phyloP scores from a whole-genome alignment of 2,329 filamentous ascomycete genomes.

The Alternaria incomplexa region DNA sequence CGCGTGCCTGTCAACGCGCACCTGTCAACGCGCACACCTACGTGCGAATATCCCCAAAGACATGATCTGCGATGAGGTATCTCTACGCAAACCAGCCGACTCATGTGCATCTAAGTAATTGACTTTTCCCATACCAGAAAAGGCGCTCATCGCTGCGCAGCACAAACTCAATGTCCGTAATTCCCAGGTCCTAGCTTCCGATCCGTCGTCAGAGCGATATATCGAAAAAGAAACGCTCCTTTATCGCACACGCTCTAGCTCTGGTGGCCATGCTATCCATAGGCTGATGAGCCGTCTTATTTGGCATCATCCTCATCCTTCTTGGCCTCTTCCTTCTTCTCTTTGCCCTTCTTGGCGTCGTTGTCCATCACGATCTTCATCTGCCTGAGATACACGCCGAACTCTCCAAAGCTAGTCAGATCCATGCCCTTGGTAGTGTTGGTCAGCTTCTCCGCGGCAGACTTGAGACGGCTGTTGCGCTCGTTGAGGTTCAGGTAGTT shows the following conservation, averaged over 20 bases:
- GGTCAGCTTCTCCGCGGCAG: slow-evolving; percentile 9
- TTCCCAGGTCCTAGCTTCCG: background rate
- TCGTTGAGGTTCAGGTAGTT: slow-evolving; percentile 27
- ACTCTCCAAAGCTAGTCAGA: slow-evolving; percentile 28
- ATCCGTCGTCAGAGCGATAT: background rate
- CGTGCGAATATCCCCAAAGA: no score
- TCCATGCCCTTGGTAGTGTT: slow-evolving; percentile 21
- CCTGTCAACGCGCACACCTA: no score
- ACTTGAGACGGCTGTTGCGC: slow-evolving; percentile 22
- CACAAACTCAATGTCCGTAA: background rate
- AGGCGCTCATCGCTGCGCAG: background rate
- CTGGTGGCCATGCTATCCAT: background rate
- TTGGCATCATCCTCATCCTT: background rate
- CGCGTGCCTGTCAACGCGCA: no score
- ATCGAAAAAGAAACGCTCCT: background rate
- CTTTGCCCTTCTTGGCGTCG: background rate
- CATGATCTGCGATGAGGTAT: background rate
- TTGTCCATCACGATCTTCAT: slow-evolving; percentile 20
- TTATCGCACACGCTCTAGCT: background rate
- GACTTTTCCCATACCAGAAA: background rate
- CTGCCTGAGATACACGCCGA: slow-evolving; percentile 25
- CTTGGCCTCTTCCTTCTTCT: background rate
- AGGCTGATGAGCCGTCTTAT: background rate
- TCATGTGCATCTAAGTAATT: background rate
- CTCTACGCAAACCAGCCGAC: background rate